Conservation (phyloP, 495 filamentous ascomycete genomes). For the Tirmania nivea region DNA sequence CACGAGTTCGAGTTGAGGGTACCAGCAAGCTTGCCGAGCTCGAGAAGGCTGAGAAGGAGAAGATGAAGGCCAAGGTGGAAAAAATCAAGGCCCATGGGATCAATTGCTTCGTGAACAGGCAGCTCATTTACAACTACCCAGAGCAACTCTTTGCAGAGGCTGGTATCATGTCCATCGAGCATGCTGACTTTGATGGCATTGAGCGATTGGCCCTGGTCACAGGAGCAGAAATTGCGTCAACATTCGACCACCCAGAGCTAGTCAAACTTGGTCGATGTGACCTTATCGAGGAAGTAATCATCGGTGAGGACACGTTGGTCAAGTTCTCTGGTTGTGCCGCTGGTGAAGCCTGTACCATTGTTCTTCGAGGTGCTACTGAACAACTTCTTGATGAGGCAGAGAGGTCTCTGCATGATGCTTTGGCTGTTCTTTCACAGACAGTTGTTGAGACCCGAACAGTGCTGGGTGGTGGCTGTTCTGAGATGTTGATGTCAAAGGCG, state of each 20-base stretch:
- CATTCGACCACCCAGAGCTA: constrained; percentile 91
- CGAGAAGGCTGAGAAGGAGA: constrained; percentile 92
- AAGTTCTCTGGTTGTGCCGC: constrained; percentile 92
- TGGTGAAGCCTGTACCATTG: constrained; percentile 87
- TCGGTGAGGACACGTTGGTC: constrained; percentile 91
- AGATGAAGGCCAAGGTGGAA: constrained; percentile 98
- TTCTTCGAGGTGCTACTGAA: constrained; percentile 86
- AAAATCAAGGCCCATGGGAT: constrained; percentile 97
- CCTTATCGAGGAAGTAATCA: constrained; percentile 90
- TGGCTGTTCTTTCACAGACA: constrained; percentile 92
- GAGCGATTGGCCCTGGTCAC: constrained; percentile 88
- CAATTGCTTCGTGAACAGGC: constrained; percentile 98
- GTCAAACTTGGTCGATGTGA: constrained; percentile 93
- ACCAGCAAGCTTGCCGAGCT: constrained; percentile 91
- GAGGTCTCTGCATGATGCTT: constrained; percentile 82
- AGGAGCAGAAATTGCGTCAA: constrained; percentile 89
- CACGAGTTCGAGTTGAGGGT: constrained; percentile 79
- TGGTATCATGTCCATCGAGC: constrained; percentile 94
- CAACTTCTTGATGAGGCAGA: constrained; percentile 94
- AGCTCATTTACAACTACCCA: constrained; percentile 99
- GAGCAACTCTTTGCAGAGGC: constrained; percentile 96
- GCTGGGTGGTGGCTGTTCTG: constrained; percentile 83
- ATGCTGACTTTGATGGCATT: constrained; percentile 96
- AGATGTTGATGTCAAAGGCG: constrained; percentile 98
- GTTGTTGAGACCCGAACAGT: constrained; percentile 86